Percentiles rank a stretch among this genome's conserved stretches.
Evolutionary conservation across 352 stramenopile species (phyloP).

Genomic region (Phytophthora tubulina): DNA sequence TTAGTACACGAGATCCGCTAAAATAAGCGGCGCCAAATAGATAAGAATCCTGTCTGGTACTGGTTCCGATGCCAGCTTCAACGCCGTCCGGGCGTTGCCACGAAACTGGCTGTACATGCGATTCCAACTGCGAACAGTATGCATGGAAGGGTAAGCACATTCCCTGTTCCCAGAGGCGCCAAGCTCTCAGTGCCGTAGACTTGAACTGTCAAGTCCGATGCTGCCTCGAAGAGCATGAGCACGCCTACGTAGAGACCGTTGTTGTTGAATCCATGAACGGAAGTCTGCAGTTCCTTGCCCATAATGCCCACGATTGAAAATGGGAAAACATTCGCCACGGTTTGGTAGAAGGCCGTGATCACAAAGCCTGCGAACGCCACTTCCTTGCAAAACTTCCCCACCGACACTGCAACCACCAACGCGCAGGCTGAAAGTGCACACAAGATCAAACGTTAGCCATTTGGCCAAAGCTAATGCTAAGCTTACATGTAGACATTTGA

Average conservation of each 20-base stretch:
- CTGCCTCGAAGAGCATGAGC: conserved; percentile 70
- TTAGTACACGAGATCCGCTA: not conserved
- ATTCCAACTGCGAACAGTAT: conserved; percentile 67
- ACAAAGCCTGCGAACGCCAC: conserved; percentile 69
- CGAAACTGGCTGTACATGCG: conserved; percentile 55
- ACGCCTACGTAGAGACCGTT: conserved; percentile 84
- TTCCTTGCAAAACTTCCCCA: conserved; percentile 55
- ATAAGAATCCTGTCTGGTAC: not conserved
- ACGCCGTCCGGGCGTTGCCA: conserved; percentile 17
- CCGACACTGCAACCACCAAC: conserved; percentile 59
- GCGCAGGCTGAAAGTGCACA: conserved; percentile 43
- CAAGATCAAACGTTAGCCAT: too few relatives aligned
- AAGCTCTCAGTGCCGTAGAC: conserved; percentile 79
- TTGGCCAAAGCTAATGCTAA: too few relatives aligned
- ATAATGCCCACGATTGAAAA: conserved; percentile 86
- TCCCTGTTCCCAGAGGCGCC: conserved; percentile 64
- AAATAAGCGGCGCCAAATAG: conserved; percentile 8
- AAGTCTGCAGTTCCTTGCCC: conserved; percentile 80
- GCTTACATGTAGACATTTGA: not conserved
- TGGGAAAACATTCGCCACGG: conserved; percentile 72
- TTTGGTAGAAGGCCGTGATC: conserved; percentile 67
- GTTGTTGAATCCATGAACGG: conserved; percentile 79
- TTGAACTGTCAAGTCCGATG: conserved; percentile 76
- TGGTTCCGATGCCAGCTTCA: conserved; percentile 6
- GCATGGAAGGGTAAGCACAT: conserved; percentile 68